A percentile compares a stretch with the other conserved stretches of the same genome.
Evolutionary conservation across 129 eudicot species (phyloP).

Genomic region (Ambrosia trifida): DNA sequence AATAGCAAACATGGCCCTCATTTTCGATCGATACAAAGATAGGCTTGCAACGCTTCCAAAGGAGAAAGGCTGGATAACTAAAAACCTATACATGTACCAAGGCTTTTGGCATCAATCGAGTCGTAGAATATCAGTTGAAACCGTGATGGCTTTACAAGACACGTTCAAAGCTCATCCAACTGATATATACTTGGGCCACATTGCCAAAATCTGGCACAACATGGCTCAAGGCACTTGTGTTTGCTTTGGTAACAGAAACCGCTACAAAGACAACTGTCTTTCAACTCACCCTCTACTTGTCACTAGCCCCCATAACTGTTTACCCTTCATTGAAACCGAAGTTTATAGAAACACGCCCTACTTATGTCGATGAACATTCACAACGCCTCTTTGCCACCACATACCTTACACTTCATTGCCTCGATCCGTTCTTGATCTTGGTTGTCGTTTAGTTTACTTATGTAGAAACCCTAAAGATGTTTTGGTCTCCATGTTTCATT

Average conservation of each 20-base stretch:
- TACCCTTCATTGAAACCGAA: conserved; percentile 28
- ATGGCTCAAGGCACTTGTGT: conserved; percentile 38
- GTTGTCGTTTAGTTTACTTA: conserved; percentile 26
- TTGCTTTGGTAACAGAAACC: conserved; percentile 29
- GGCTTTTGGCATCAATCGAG: conserved; percentile 30
- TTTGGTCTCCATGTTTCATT: conserved; percentile 44
- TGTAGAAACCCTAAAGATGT: conserved; percentile 39
- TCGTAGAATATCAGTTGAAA: conserved; percentile 2
- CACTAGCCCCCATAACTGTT: conserved; percentile 22
- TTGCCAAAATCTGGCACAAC: conserved; percentile 41
- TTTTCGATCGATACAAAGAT: conserved; percentile 16
- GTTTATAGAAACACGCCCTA: conserved; percentile 10
- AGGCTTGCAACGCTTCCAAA: conserved; percentile 23
- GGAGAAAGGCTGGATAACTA: conserved; percentile 21
- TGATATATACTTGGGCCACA: conserved; percentile 32
- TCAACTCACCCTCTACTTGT: conserved; percentile 27
- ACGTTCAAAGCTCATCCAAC: conserved; percentile 26
- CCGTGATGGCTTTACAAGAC: conserved; percentile 24
- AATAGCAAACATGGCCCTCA: background rate
- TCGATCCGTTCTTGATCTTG: conserved; percentile 10
- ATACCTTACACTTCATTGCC: conserved; percentile 28
- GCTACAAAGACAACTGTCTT: background rate
- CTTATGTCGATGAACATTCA: conserved; percentile 9
- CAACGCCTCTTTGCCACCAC: conserved; percentile 34
- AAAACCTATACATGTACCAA: conserved; percentile 23